Percentiles rank a stretch among this genome's conserved stretches.
Evolutionary conservation across 805 yeast species (phyloP).

Genomic region (Yamadazyma insecticola): DNA sequence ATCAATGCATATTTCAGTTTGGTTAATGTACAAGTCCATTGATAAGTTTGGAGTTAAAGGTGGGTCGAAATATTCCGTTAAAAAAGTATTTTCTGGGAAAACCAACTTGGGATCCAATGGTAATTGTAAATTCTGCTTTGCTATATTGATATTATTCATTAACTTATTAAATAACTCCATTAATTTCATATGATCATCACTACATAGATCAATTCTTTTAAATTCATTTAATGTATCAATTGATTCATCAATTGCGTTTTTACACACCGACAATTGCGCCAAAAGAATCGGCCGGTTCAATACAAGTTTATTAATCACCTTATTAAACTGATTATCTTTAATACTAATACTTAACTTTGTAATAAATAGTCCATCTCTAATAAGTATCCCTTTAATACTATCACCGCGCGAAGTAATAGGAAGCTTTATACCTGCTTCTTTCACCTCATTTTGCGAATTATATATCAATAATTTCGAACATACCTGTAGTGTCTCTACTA

Average conservation of each 20-base stretch:
- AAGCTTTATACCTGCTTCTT: conserved; percentile 45
- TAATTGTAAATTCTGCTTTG: conserved; percentile 31
- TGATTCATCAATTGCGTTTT: conserved; percentile 35
- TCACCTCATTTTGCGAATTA: conserved; percentile 20
- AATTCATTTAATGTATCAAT: conserved; percentile 19
- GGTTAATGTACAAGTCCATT: conserved; percentile 54
- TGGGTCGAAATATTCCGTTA: conserved; percentile 39
- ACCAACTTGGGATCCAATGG: conserved; percentile 49
- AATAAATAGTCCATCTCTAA: conserved; percentile 51
- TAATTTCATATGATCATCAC: conserved; percentile 12
- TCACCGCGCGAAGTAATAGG: conserved; percentile 54
- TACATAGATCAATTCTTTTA: too few species aligned
- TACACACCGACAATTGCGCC: conserved; percentile 44
- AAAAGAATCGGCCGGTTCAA: conserved; percentile 32
- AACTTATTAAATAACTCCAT: conserved; percentile 21
- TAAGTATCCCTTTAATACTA: conserved; percentile 59
- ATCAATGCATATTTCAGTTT: conserved; percentile 61
- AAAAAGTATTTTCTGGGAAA: conserved; percentile 52
- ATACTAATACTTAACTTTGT: conserved; percentile 42
- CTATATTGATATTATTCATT: conserved; percentile 19
- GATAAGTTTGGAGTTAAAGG: conserved; percentile 43
- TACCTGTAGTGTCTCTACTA: conserved; percentile 33
- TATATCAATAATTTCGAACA: conserved; percentile 32
- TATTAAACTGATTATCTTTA: conserved; percentile 38
- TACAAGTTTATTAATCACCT: conserved; percentile 23